Evolutionary conservation across 768 basidiomycete species (phyloP).

Genomic region (Lactarius vividus): DNA sequence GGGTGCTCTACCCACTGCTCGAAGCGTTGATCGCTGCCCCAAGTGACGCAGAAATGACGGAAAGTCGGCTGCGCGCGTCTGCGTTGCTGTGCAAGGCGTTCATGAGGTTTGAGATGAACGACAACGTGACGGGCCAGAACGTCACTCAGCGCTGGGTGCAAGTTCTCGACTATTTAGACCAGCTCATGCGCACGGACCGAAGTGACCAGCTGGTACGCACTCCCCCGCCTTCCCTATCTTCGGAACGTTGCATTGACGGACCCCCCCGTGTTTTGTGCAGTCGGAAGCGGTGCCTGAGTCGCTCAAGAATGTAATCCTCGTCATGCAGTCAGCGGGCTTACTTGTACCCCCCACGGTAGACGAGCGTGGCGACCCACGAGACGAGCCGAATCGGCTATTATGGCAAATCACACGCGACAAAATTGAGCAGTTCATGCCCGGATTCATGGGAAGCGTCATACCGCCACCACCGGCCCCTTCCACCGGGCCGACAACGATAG

Average conservation of each 20-base stretch:
- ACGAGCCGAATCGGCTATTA: slow-evolving; percentile 61
- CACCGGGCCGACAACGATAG: not conserved
- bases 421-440: slow-evolving; percentile 88
- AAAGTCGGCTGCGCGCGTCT: slow-evolving; percentile 83
- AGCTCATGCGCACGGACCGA: slow-evolving; percentile 82
- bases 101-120: slow-evolving; percentile 85
- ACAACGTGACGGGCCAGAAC: slow-evolving; percentile 53
- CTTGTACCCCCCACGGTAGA: slow-evolving; percentile 63
- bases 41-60: slow-evolving; percentile 80
- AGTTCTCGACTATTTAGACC: slow-evolving; percentile 84
- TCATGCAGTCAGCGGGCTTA: slow-evolving; percentile 89
- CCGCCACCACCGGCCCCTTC: slow-evolving; percentile 39
- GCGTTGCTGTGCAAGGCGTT: slow-evolving; percentile 94
- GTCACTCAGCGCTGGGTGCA: slow-evolving; percentile 81
- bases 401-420: slow-evolving; percentile 87
- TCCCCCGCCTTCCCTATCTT: slow-evolving; percentile 21
- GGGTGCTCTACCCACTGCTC: slow-evolving; percentile 85
- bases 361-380: slow-evolving; percentile 44
- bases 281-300: slow-evolving; percentile 95
- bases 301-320: slow-evolving; percentile 92
- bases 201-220: slow-evolving; percentile 78
- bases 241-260: not conserved
- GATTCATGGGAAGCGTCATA: slow-evolving; percentile 76
- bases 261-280: slow-evolving; percentile 41
- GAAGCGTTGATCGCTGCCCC: slow-evolving; percentile 89